A percentile compares a stretch with the other conserved stretches of the same genome.
phyloP scores from a whole-genome alignment of 2,329 filamentous ascomycete species.

The Sphaerulina vaccinii region DNA sequence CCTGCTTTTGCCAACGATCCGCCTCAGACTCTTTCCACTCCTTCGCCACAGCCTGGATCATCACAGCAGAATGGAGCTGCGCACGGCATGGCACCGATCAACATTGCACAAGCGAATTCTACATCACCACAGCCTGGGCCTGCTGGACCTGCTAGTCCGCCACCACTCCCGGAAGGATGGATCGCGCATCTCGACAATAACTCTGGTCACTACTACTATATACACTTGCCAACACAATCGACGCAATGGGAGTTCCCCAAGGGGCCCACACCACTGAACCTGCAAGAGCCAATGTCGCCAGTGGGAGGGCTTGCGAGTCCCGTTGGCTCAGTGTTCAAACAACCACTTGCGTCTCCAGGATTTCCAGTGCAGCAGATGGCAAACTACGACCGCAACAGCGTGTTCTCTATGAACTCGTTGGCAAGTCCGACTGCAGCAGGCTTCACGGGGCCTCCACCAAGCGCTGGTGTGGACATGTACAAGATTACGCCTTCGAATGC shows the following conservation, averaged over 20 bases:
- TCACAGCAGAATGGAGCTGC: constrained; percentile 38
- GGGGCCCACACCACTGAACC: constrained; percentile 82
- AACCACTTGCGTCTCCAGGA: constrained; percentile 74
- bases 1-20: constrained; percentile 89
- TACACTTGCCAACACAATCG: constrained; percentile 89
- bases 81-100: constrained; percentile 43
- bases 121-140: constrained; percentile 22
- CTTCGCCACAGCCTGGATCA: constrained; percentile 48
- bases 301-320: constrained; percentile 56
- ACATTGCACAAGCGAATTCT: constrained; percentile 38
- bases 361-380: constrained; percentile 74
- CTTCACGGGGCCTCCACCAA: constrained; percentile 85
- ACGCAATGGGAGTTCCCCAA: constrained; percentile 99
- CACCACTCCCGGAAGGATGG: constrained; percentile 94
- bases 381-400: constrained; percentile 74
- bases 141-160: constrained; percentile 74
- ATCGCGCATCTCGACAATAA: constrained; percentile 94
- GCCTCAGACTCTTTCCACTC: constrained; percentile 30
- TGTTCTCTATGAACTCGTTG: constrained; percentile 74
- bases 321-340: constrained; percentile 54
- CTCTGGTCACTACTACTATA: constrained; percentile 98
- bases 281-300: constrained; percentile 83
- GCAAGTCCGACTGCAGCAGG: constrained; percentile 75
- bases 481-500: constrained; percentile 91
- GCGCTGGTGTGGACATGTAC: constrained; percentile 88